Conservation (phyloP, 768 basidiomycete genomes). For the Chalciporus pseudorubinellus region DNA sequence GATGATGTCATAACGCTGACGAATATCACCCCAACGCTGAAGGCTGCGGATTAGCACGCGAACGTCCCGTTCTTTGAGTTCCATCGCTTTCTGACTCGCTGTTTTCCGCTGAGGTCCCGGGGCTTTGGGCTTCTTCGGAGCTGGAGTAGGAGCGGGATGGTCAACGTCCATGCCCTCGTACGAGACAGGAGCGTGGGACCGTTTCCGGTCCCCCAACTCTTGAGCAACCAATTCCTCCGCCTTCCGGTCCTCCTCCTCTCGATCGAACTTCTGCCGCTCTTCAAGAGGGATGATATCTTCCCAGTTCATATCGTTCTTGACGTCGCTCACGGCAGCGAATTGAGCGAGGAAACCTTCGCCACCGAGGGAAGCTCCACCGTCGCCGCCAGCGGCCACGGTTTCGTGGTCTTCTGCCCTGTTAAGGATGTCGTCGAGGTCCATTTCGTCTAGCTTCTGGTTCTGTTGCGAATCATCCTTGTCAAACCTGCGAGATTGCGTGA, state of each 20-base stretch:
- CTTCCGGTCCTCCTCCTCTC: conserved; percentile 73
- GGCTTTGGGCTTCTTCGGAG: conserved; percentile 71
- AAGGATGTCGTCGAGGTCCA: conserved; percentile 98
- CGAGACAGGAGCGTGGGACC: conserved; percentile 80
- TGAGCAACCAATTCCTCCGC: conserved; percentile 68
- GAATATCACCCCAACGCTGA: conserved; percentile 97
- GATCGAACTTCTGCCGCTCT: conserved; percentile 80
- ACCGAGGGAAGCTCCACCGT: conserved; percentile 91
- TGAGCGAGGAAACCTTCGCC: conserved; percentile 95
- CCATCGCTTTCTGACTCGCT: conserved; percentile 91
- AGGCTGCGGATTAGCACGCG: conserved; percentile 93
- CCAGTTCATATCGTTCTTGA: conserved; percentile 99
- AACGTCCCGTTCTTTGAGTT: conserved; percentile 95
- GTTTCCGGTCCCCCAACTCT: conserved; percentile 74
- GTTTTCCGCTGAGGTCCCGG: conserved; percentile 81
- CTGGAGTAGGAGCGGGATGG: conserved; percentile 57
- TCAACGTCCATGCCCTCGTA: conserved; percentile 95
- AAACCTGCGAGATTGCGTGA: conserved; percentile 56
- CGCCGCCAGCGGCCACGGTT: conserved; percentile 77
- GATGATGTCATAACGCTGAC: conserved; percentile 90
- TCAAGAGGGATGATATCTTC: conserved; percentile 98
- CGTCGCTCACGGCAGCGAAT: conserved; percentile 94
- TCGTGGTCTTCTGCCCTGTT: conserved; percentile 97
- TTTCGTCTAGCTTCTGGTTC: conserved; percentile 94
- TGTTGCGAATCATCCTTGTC: conserved; percentile 94